Base-by-base conservation (phyloP, 768 basidiomycete species). In the Saitozyma podzolica region DNA sequence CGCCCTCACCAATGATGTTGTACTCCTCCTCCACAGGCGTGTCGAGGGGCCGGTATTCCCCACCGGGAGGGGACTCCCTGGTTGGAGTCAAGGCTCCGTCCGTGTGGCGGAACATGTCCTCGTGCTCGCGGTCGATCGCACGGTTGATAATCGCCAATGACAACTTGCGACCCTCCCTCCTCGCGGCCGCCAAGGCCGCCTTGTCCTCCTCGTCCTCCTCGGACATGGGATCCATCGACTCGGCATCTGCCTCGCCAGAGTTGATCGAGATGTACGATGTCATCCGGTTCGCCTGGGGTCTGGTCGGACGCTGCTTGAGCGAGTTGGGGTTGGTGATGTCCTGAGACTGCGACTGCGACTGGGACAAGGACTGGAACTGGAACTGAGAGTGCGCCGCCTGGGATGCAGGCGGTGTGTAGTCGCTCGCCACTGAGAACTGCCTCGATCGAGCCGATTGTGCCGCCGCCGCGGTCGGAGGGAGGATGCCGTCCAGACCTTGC, bases 111-210 rank as follows among this genome's bases (percentile, higher is more conserved):
- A 17, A 47, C 45, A 47, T 16, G 14, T 43, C 41, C 40, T 47
- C 40, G 54, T 43, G 19, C 40, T 57, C 42, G 56, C 61, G 43
- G 47, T 67, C 63, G 37, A 69, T 67, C 2, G 64, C 70, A 9
- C 68, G 66, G 42, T 54, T 47, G 19, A 78, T 69, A 8, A 68
- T 69, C 14, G 77, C 77, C 19, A 78, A 60, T 37, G 70, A 72
- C 64, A 63, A 68, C 58, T 75, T 73, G 47, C 77, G 62, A 9
- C 75, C 77, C 53, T 65, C 58, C 0, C 70, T 65, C 7, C 71
- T 59, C 53, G 65, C 52, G 7, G 74, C 73, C 47, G 70, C 76
- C 9, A 72, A 52, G 9, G 62, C 41, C 1, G 61, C 54, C 43
- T 68, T 65, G 40, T 75, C 71, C 29, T 43, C 54, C 48, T 67